Evolutionary conservation across 768 basidiomycete genomes (phyloP).

Genomic region (Tubosaeta sp.): DNA sequence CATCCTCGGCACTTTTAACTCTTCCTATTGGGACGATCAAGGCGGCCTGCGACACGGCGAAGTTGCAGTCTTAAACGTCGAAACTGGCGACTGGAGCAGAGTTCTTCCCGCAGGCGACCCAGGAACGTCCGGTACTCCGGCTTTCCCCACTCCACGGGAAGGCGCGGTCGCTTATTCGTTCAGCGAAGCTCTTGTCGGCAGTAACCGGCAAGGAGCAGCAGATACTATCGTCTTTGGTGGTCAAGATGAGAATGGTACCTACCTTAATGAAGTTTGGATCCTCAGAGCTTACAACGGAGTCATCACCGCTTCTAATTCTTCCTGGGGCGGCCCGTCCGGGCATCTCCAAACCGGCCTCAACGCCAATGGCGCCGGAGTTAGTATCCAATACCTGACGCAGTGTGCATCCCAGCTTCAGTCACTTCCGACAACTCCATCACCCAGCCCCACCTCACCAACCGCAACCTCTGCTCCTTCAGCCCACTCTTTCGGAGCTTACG

Average conservation of each 20-base stretch:
- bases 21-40: constrained; percentile 62
- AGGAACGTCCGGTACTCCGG: constrained; percentile 33
- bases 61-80: constrained; percentile 63
- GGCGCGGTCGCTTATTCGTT: constrained; percentile 66
- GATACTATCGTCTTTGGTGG: constrained; percentile 82
- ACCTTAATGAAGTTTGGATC: constrained; percentile 75
- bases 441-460: constrained; percentile 14
- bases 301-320: constrained; percentile 48
- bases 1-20: constrained; percentile 63
- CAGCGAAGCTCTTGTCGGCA: constrained; percentile 52
- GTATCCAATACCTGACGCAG: constrained; percentile 49
- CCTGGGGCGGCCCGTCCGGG: constrained; percentile 69
- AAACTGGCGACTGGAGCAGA: constrained; percentile 65
- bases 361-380: constrained; percentile 68
- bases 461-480: constrained; percentile 13
- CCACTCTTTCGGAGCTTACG: constrained; percentile 29
- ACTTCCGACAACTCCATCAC: constrained; percentile 20
- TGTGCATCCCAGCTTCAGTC: constrained; percentile 47
- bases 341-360: constrained; percentile 55
- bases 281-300: constrained; percentile 67
- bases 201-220: constrained; percentile 41
- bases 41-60: constrained; percentile 62
- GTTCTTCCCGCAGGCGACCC: constrained; percentile 77
- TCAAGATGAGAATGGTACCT: constrained; percentile 57
- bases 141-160: constrained; percentile 64